Evolutionary conservation across 2,329 filamentous ascomycete species (phyloP).

Genomic region (Cytospora chrysosperma): DNA sequence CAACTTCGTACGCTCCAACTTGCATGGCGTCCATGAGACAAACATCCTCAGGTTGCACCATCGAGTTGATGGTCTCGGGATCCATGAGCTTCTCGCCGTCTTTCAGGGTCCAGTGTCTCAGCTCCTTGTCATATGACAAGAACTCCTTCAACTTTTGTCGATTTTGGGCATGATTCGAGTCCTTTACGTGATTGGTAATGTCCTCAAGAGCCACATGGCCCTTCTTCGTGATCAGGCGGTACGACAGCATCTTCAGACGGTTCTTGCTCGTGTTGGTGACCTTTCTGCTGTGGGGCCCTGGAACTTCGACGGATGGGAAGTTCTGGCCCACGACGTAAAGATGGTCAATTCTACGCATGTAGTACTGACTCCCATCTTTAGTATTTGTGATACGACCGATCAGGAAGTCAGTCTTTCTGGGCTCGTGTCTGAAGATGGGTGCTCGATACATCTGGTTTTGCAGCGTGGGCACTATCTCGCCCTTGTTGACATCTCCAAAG

Average conservation of each 20-base stretch:
- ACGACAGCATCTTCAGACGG: slow-evolving; percentile 92
- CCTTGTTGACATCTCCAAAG: slow-evolving; percentile 89
- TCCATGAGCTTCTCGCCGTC: slow-evolving; percentile 74
- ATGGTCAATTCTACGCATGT: slow-evolving; percentile 85
- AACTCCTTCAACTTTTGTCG: slow-evolving; percentile 97
- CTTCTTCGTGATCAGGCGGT: slow-evolving; percentile 80
- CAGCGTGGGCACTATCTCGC: slow-evolving; percentile 84
- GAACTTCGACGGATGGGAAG: slow-evolving; percentile 88
- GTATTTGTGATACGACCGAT: slow-evolving; percentile 81
- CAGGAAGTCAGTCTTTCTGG: slow-evolving; percentile 80
- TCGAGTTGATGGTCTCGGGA: slow-evolving; percentile 73
- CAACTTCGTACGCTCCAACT: slow-evolving; percentile 84
- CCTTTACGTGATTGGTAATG: slow-evolving; percentile 88
- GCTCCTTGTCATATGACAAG: slow-evolving; percentile 82
- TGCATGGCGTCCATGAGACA: slow-evolving; percentile 96
- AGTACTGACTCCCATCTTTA: slow-evolving; percentile 74
- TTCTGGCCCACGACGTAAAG: slow-evolving; percentile 89
- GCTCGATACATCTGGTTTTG: slow-evolving; percentile 96
- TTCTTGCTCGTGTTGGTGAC: slow-evolving; percentile 98
- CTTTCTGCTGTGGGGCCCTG: slow-evolving; percentile 88
- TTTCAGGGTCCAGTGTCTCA: slow-evolving; percentile 81
- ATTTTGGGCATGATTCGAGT: slow-evolving; percentile 92
- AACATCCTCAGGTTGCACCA: slow-evolving; percentile 95
- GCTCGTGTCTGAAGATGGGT: slow-evolving; percentile 83
- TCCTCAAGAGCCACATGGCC: slow-evolving; percentile 73